Evolutionary conservation across 306 rosid genomes (phyloP).

Genomic region (Vicia faba): DNA sequence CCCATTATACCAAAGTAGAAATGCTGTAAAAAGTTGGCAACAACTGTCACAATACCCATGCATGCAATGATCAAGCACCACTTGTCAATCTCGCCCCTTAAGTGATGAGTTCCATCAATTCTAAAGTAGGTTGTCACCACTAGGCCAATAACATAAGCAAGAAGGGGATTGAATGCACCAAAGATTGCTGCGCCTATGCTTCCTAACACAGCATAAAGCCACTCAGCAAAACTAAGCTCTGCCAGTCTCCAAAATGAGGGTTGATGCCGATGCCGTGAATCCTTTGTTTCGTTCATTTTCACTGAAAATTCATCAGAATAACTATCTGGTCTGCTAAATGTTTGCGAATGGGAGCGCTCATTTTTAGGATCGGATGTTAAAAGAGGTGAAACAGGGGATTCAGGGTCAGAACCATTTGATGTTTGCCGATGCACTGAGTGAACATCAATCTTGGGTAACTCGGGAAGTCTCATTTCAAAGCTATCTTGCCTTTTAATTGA

Average conservation of each 20-base stretch:
- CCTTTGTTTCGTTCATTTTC: conserved; percentile 53
- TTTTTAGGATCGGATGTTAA: conserved; percentile 94
- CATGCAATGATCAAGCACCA: conserved; percentile 98
- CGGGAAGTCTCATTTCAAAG: conserved; percentile 94
- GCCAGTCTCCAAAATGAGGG: conserved; percentile 98
- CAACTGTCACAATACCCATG: conserved; percentile 95
- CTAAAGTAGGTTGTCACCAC: conserved; percentile 81
- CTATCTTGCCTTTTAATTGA: conserved; percentile 92
- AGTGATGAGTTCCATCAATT: conserved; percentile 43
- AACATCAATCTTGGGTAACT: conserved; percentile 93
- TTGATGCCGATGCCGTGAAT: conserved; percentile 54
- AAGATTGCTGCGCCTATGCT: conserved; percentile 97
- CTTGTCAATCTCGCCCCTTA: conserved; percentile 65
- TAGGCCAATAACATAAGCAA: conserved; percentile 90
- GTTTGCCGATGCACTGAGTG: conserved; percentile 68
- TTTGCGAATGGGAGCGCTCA: conserved; percentile 98
- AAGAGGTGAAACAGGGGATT: conserved; percentile 96
- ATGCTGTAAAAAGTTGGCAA: conserved; percentile 98
- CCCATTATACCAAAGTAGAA: conserved; percentile 99
- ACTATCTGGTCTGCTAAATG: conserved; percentile 94
- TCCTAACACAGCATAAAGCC: conserved; percentile 98
- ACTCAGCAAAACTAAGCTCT: conserved; percentile 94
- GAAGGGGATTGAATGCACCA: conserved; percentile 99
- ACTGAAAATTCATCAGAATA: conserved; percentile 69
- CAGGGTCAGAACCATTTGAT: conserved; percentile 92